phyloP scores from a whole-genome alignment of 2,329 filamentous ascomycete genomes.

The Trichoderma harzianum region DNA sequence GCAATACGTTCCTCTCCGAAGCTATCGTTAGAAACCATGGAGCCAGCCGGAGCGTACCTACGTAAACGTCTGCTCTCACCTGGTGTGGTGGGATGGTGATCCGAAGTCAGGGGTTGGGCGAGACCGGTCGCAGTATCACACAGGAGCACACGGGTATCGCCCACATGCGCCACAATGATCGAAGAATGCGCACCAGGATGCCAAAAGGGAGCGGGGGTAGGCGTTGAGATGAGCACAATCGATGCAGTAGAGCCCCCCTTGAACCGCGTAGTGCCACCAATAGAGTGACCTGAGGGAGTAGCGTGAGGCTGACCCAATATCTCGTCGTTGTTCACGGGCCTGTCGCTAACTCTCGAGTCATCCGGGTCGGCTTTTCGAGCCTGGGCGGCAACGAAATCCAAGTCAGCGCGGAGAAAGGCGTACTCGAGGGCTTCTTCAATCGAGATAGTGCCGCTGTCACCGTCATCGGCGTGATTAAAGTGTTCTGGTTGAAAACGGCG shows the following conservation, averaged over 20 bases:
- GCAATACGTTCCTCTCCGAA: conserved; percentile 96
- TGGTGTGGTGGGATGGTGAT: conserved; percentile 89
- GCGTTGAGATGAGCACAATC: conserved; percentile 85
- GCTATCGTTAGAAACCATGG: conserved; percentile 82
- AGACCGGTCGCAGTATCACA: conserved; percentile 82
- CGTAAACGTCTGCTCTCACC: conserved; percentile 78
- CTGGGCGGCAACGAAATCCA: conserved; percentile 90
- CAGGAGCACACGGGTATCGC: conserved; percentile 86
- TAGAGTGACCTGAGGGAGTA: conserved; percentile 55
- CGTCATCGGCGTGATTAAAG: conserved; percentile 51
- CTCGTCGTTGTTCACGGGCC: conserved; percentile 80
- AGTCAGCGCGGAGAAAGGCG: conserved; percentile 87
- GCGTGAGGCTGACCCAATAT: conserved; percentile 63
- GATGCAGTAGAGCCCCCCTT: conserved; percentile 92
- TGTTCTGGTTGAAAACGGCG: conserved; percentile 80
- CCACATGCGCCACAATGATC: conserved; percentile 83
- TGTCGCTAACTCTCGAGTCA: conserved; percentile 67
- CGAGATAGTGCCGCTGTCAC: conserved; percentile 40
- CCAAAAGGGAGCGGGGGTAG: conserved; percentile 91
- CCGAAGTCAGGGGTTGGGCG: conserved; percentile 77
- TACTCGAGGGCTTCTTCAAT: conserved; percentile 82
- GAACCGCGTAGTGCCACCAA: conserved; percentile 76
- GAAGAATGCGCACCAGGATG: conserved; percentile 83
- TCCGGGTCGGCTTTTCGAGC: conserved; percentile 74
- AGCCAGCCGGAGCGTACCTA: conserved; percentile 70